Evolutionary conservation across 2,329 filamentous ascomycete species (phyloP), one percentile per base, ranked within the genome.

Genomic region (Penicillium sp.): DNA sequence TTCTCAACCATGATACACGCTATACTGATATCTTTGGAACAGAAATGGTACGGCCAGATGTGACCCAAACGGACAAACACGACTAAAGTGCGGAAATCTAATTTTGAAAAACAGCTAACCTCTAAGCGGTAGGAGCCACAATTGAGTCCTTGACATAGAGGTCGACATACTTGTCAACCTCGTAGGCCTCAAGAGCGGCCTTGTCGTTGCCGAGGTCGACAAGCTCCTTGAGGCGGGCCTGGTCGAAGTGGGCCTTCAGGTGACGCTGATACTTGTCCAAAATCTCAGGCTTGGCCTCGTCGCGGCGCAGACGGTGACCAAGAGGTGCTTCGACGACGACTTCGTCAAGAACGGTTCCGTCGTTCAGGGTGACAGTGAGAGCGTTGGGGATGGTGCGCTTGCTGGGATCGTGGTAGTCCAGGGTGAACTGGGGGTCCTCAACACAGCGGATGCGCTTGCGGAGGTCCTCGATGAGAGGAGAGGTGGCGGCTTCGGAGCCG

Each of bases 361-460:
- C 94, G 78, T 97, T 95, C 70, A 99, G 86, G 73, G 90, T 94
- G 62, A 99, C 93, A 31, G 93, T 97, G 68, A 99, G 85, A 8
- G 93, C 95, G 83, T 99, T 99, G 79, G 93, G 92, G 81, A 99
- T 99, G 79, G 93, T 97, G 72, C 95, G 92, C 83, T 96, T 91
- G 70, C 86, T 83, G 31, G 95, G 92, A 83, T 98, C 86, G 78
- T 99, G 95, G 88, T 99, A 99, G 81, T 98, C 94, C 76, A 85
- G 82, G 69, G 95, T 98, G 85, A 93, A 98, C 80, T 94, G 87
- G 61, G 92, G 91, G 81, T 99, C 95, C 82, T 99, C 95, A 58
- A 97, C 92, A 80, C 95, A 99, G 79, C 88, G 89, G 83, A 99
- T 98, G 84, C 91, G 92, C 84, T 96, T 85, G 76, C 95, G 90